Evolutionary conservation across 108 stramenopile genomes (phyloP).

Genomic region (Skeletonema marinoi): DNA sequence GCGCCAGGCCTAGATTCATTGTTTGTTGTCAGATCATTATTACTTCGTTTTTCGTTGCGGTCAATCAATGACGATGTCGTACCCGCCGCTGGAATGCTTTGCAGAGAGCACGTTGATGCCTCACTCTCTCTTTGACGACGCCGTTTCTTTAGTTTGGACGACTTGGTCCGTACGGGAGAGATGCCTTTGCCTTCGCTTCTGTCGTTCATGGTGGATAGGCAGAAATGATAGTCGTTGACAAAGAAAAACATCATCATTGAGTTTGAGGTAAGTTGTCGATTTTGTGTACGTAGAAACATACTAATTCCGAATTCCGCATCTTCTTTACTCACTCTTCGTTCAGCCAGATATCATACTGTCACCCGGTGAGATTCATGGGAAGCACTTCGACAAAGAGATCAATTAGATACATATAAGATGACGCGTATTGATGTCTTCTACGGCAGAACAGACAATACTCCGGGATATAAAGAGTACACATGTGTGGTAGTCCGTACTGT

Average conservation of each 20-base stretch:
- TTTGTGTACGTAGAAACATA: too few species aligned
- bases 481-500: slow-evolving; percentile 14
- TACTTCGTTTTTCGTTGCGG: neutral
- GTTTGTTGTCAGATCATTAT: neutral
- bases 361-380: too few species aligned
- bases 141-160: slow-evolving; percentile 1
- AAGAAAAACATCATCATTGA: too few species aligned
- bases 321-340: too few species aligned
- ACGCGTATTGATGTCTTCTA: slow-evolving; percentile 25
- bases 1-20: neutral
- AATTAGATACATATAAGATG: neutral
- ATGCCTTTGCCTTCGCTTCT: neutral
- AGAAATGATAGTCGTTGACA: too few species aligned
- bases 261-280: too few species aligned
- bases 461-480: slow-evolving; percentile 21
- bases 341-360: too few species aligned
- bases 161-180: neutral
- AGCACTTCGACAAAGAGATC: neutral
- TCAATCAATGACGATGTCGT: neutral
- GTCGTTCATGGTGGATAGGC: neutral
- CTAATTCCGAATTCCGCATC: neutral
- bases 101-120: neutral
- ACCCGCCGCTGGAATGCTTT: neutral
- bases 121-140: neutral
- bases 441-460: slow-evolving; percentile 26